phyloP scores from a whole-genome alignment of 768 basidiomycete species.

The Lactifluus rugatus region DNA sequence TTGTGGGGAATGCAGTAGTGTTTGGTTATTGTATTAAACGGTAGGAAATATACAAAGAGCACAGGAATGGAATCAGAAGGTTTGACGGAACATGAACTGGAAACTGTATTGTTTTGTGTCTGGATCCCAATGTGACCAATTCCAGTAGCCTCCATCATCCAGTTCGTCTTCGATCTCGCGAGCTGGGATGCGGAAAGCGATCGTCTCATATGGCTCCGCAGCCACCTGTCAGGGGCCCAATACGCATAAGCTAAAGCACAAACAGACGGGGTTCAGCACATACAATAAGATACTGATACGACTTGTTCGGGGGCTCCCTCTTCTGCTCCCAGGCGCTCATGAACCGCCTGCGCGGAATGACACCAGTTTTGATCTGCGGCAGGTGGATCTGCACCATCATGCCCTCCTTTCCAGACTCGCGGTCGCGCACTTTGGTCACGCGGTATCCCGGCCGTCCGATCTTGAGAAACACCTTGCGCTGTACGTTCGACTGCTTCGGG shows the following conservation, averaged over 20 bases:
- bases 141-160: constrained; percentile 84
- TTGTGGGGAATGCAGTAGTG: not conserved
- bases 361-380: constrained; percentile 84
- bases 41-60: not conserved
- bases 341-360: constrained; percentile 78
- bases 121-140: constrained; percentile 99
- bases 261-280: constrained; percentile 28
- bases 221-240: constrained; percentile 54
- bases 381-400: constrained; percentile 97
- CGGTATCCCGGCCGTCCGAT: constrained; percentile 93
- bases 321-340: constrained; percentile 99
- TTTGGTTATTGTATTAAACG: not conserved
- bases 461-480: constrained; percentile 92
- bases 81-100: constrained; percentile 88
- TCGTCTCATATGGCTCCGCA: constrained; percentile 98
- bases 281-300: constrained; percentile 96
- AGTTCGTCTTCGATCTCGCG: constrained; percentile 94
- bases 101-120: constrained; percentile 98
- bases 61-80: constrained; percentile 24
- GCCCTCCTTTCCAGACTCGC: constrained; percentile 84
- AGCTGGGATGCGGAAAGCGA: constrained; percentile 97
- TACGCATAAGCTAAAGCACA: constrained; percentile 14
- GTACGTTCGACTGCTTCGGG: constrained; percentile 66
- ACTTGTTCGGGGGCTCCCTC: constrained; percentile 87
- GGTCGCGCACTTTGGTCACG: constrained; percentile 93